phyloP scores from a whole-genome alignment of 768 basidiomycete species.

The Pisolithus orientalis region DNA sequence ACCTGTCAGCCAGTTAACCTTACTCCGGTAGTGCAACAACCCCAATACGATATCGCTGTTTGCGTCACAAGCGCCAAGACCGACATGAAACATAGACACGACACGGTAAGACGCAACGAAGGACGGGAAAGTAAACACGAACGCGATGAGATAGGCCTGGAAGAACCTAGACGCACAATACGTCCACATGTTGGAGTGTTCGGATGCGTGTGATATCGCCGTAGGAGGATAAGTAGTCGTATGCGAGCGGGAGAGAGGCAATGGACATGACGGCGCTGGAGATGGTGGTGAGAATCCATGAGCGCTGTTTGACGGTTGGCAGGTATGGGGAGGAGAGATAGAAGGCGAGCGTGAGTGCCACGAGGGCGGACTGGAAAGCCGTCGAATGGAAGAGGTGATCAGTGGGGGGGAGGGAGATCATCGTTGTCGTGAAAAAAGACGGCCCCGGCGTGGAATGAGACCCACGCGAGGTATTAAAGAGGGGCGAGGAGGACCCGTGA shows the following conservation, averaged over 20 bases:
- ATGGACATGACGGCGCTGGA: slow-evolving; percentile 37
- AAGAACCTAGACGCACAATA: slow-evolving; percentile 33
- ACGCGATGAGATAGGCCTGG: slow-evolving; percentile 37
- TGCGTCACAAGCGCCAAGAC: background rate
- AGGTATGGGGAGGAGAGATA: slow-evolving; percentile 24
- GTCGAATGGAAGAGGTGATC: background rate
- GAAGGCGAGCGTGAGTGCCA: slow-evolving; percentile 1
- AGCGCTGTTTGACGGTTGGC: slow-evolving; percentile 33
- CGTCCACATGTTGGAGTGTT: slow-evolving; percentile 15
- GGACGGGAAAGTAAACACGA: slow-evolving; percentile 21
- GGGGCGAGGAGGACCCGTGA: no score
- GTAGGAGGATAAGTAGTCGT: slow-evolving; percentile 18
- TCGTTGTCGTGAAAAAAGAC: no score
- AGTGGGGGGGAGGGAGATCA: background rate
- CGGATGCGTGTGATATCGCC: slow-evolving; percentile 22
- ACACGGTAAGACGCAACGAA: slow-evolving; percentile 44
- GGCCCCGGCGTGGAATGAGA: no score
- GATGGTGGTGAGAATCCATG: slow-evolving; percentile 43
- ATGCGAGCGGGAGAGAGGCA: slow-evolving; percentile 35
- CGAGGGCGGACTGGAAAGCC: background rate
- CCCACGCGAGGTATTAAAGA: no score
- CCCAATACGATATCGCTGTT: slow-evolving; percentile 43
- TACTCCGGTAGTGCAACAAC: slow-evolving; percentile 38
- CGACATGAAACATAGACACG: slow-evolving; percentile 17
- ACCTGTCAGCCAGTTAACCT: slow-evolving; percentile 45